Conservation (phyloP, 2,329 filamentous ascomycete species). For the Fusarium acutatum region DNA sequence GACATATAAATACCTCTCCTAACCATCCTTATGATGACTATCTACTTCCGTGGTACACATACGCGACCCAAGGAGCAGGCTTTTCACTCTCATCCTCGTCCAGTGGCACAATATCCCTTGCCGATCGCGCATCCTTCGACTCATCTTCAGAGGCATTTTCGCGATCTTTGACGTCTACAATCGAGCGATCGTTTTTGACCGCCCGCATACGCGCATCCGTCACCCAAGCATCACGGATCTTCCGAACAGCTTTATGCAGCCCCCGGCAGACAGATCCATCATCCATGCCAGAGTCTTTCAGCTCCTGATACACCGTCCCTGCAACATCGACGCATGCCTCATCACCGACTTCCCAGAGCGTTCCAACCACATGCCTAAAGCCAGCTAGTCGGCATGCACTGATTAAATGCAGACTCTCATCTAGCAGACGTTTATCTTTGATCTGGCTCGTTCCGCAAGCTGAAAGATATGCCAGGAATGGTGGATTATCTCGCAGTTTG, state of each 20-base stretch:
- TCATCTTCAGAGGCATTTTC: fast-evolving
- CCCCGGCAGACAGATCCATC: not conserved
- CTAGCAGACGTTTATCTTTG: not conserved
- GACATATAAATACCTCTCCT: not conserved
- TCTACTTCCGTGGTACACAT: not conserved
- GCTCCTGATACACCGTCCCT: not conserved
- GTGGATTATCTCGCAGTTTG: not conserved
- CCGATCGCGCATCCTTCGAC: fast-evolving
- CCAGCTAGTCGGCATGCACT: not conserved
- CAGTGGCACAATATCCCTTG: not conserved
- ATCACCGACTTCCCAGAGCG: not conserved
- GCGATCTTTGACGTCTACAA: fast-evolving
- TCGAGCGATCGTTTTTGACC: fast-evolving
- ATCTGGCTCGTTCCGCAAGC: not conserved
- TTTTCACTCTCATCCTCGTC: not conserved
- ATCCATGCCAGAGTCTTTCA: not conserved
- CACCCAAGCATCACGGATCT: not conserved
- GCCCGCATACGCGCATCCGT: too few relatives aligned
- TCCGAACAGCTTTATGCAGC: not conserved
- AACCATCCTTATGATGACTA: not conserved
- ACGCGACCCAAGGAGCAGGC: not conserved
- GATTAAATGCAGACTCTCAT: not conserved
- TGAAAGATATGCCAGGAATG: not conserved
- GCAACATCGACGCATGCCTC: not conserved
- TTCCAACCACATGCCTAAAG: not conserved